phyloP scores from a whole-genome alignment of 148 eudicot genomes.

The Chenopodium album region DNA sequence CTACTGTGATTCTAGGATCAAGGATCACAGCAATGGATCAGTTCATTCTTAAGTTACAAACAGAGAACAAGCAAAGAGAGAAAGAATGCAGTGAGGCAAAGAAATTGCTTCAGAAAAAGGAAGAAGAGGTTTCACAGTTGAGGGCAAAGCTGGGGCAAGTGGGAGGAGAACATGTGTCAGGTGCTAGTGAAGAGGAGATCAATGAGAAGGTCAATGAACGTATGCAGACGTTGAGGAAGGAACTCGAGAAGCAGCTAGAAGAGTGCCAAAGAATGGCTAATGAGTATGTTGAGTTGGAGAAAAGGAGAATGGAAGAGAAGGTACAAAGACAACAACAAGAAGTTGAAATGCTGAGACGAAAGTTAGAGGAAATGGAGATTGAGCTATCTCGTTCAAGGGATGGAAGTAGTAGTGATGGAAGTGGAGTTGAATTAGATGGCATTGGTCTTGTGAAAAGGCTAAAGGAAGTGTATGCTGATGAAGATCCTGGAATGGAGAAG shows the following conservation, averaged over 20 bases:
- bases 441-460: conserved; percentile 56
- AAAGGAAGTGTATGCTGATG: conserved; percentile 58
- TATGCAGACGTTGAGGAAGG: conserved; percentile 48
- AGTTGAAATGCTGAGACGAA: conserved; percentile 61
- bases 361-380: conserved; percentile 79
- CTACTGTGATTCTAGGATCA: conserved; percentile 69
- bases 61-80: conserved; percentile 76
- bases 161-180: conserved; percentile 43
- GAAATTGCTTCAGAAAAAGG: conserved; percentile 69
- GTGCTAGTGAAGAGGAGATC: conserved; percentile 75
- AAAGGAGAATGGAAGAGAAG: conserved; percentile 76
- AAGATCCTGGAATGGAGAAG: conserved; percentile 80
- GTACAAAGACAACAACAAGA: conserved; percentile 69
- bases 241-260: conserved; percentile 62
- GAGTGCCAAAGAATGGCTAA: conserved; percentile 82
- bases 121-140: conserved; percentile 65
- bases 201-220: conserved; percentile 67
- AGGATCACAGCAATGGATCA: conserved; percentile 88
- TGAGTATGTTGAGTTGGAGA: conserved; percentile 74
- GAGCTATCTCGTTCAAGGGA: conserved; percentile 61
- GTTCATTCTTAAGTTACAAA: conserved; percentile 76
- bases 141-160: conserved; percentile 60
- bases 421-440: conserved; percentile 42
- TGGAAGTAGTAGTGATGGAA: conserved; percentile 48
- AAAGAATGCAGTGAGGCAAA: conserved; percentile 79